A percentile compares a stretch with the other conserved stretches of the same genome.
phyloP scores from a whole-genome alignment of 1,284 basidiomycete species.

The Cutaneotrichosporon cyanovorans region DNA sequence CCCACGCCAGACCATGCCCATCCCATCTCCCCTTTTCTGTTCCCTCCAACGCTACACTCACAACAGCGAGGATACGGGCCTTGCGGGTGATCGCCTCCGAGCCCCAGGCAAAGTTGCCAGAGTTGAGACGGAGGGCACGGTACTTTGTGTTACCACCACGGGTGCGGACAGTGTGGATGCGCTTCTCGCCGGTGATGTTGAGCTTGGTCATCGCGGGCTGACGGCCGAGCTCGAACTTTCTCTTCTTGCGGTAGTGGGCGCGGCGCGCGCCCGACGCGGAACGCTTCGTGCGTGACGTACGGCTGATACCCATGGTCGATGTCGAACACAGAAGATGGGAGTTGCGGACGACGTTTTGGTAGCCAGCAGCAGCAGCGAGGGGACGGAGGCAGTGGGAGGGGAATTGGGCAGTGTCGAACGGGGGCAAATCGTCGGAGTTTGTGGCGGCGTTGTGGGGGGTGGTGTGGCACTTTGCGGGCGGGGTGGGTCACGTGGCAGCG shows the following conservation, averaged over 20 bases:
- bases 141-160: slow-evolving; percentile 90
- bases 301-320: slow-evolving; percentile 55
- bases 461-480: background rate
- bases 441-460: too few relatives aligned
- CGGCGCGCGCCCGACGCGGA: slow-evolving; percentile 86
- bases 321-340: background rate
- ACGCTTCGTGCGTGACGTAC: slow-evolving; percentile 90
- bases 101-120: slow-evolving; percentile 94
- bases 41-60: slow-evolving; percentile 52
- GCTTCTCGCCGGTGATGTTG: slow-evolving; percentile 61
- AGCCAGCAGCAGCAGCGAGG: too few relatives aligned
- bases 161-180: slow-evolving; percentile 83
- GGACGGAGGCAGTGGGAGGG: too few relatives aligned
- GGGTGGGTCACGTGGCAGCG: too few relatives aligned
- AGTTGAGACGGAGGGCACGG: slow-evolving; percentile 86
- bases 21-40: background rate
- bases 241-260: slow-evolving; percentile 89
- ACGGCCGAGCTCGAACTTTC: slow-evolving; percentile 97
- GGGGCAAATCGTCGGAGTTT: too few relatives aligned
- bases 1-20: background rate
- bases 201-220: slow-evolving; percentile 93
- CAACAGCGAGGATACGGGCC: slow-evolving; percentile 88
- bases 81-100: slow-evolving; percentile 86
- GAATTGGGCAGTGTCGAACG: too few relatives aligned
- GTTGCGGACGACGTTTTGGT: too few relatives aligned